Conservation (phyloP, 148 eudicot species). For the Persicaria maculosa region DNA sequence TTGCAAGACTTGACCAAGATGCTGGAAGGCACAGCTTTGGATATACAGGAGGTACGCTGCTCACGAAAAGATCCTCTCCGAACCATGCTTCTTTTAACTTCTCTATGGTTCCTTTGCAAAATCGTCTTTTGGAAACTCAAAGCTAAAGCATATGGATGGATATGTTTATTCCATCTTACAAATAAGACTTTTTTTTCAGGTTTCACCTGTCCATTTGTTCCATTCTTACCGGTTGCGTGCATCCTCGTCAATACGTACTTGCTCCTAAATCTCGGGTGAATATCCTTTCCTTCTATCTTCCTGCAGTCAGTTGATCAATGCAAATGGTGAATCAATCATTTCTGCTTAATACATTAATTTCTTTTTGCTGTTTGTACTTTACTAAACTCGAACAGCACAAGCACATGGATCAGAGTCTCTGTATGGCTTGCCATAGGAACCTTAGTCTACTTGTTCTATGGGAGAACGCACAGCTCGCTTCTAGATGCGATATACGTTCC, state of each 20-base stretch:
- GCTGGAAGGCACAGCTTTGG: slow-evolving; percentile 37
- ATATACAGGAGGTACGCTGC: slow-evolving; percentile 42
- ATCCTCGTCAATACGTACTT: slow-evolving; percentile 60
- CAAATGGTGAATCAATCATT: neutral
- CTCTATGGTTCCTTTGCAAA: neutral
- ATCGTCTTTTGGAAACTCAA: neutral
- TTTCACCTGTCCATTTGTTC: slow-evolving; percentile 65
- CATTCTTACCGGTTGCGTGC: slow-evolving; percentile 52
- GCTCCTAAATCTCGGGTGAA: slow-evolving; percentile 69
- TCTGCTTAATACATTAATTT: neutral
- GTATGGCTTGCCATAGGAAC: slow-evolving; percentile 51
- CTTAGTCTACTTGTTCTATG: slow-evolving; percentile 46
- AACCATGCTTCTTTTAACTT: neutral
- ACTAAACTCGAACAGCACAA: slow-evolving; percentile 21
- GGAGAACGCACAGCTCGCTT: slow-evolving; percentile 46
- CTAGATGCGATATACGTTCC: slow-evolving; percentile 17
- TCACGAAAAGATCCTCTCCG: neutral
- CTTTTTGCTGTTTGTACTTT: neutral
- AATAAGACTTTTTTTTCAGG: slow-evolving; percentile 33
- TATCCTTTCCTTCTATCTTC: neutral
- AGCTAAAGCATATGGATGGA: neutral
- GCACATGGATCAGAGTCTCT: slow-evolving; percentile 59
- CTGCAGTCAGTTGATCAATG: neutral
- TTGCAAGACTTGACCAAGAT: slow-evolving; percentile 44
- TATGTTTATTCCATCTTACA: neutral